phyloP scores from a whole-genome alignment of 208 protist genomes.

The Leptomonas seymouri region DNA sequence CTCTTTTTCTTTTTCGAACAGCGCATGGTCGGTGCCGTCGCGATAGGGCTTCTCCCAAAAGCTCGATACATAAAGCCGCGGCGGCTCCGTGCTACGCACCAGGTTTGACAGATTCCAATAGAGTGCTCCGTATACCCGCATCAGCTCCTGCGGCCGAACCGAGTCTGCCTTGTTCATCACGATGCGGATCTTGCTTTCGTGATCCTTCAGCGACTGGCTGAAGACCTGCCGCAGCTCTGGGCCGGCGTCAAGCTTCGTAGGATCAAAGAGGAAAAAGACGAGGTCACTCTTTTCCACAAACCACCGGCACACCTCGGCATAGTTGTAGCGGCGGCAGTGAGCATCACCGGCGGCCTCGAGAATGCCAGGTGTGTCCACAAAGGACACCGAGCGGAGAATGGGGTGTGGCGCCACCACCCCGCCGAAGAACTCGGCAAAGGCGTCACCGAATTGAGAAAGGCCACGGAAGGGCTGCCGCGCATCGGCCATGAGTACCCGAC shows the following conservation, averaged over 20 bases:
- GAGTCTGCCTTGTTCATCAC: slow-evolving; percentile 98
- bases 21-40: slow-evolving; percentile 65
- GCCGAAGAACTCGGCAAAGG: slow-evolving; percentile 89
- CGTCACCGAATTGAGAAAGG: slow-evolving; percentile 86
- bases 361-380: slow-evolving; percentile 98
- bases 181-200: slow-evolving; percentile 96
- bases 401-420: slow-evolving; percentile 76
- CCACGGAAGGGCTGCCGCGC: slow-evolving; percentile 89
- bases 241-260: slow-evolving; percentile 96
- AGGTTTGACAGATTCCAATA: slow-evolving; percentile 98
- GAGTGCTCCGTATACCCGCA: slow-evolving; percentile 97
- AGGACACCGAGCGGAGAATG: slow-evolving; percentile 91
- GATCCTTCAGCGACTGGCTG: slow-evolving; percentile 63
- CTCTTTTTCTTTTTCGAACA: slow-evolving; percentile 90
- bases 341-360: slow-evolving; percentile 90
- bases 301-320: slow-evolving; percentile 86
- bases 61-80: slow-evolving; percentile 96
- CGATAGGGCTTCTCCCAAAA: slow-evolving; percentile 96
- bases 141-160: slow-evolving; percentile 93
- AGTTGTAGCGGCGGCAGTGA: slow-evolving; percentile 77
- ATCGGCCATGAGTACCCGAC: slow-evolving; percentile 87
- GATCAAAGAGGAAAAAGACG: slow-evolving; percentile 97
- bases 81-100: slow-evolving; percentile 94
- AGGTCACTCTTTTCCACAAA: slow-evolving; percentile 95
- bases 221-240: slow-evolving; percentile 77